Conservation (phyloP, 192 early-diverging fungal genomes). For the Mortierella hygrophila region DNA sequence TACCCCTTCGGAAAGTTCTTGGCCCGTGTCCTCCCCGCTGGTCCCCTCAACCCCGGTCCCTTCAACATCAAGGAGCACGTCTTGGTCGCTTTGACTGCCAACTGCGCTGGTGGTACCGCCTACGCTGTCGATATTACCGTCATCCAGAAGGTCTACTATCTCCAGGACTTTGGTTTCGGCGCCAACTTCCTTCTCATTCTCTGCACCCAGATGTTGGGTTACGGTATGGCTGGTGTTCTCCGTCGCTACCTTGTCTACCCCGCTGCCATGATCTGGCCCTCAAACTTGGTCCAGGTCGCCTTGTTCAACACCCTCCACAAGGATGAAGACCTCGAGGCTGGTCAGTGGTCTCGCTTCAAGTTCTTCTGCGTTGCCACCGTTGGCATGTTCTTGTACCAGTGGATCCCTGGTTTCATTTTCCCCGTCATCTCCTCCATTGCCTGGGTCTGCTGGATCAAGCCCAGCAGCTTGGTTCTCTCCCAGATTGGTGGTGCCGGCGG, state of each 20-base stretch:
- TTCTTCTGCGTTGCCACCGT: slow-evolving; percentile 62
- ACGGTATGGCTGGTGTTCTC: slow-evolving; percentile 81
- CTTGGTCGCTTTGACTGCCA: slow-evolving; percentile 68
- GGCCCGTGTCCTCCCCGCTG: slow-evolving; percentile 68
- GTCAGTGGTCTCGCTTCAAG: slow-evolving; percentile 48
- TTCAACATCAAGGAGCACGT: slow-evolving; percentile 80
- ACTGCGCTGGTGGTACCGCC: slow-evolving; percentile 61
- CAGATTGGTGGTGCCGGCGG: slow-evolving; percentile 67
- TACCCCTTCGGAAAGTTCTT: slow-evolving; percentile 45
- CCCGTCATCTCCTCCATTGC: slow-evolving; percentile 49
- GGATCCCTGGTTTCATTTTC: slow-evolving; percentile 62
- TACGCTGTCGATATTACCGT: slow-evolving; percentile 71
- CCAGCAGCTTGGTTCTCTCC: slow-evolving; percentile 1
- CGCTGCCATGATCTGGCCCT: slow-evolving; percentile 90
- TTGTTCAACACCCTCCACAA: slow-evolving; percentile 61
- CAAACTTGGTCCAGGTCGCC: slow-evolving; percentile 69
- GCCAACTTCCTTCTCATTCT: slow-evolving; percentile 69
- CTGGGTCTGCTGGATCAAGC: slow-evolving; percentile 47
- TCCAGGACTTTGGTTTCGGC: slow-evolving; percentile 65
- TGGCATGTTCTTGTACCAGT: slow-evolving; percentile 64
- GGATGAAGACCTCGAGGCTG: slow-evolving; percentile 43
- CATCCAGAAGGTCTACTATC: slow-evolving; percentile 71
- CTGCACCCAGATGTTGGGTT: slow-evolving; percentile 71
- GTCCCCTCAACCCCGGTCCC: slow-evolving; percentile 47
- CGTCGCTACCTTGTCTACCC: slow-evolving; percentile 90